A percentile compares a stretch with the other conserved stretches of the same genome.
Conservation (phyloP, 768 basidiomycete species). For the Cystobasidium ongulense region DNA sequence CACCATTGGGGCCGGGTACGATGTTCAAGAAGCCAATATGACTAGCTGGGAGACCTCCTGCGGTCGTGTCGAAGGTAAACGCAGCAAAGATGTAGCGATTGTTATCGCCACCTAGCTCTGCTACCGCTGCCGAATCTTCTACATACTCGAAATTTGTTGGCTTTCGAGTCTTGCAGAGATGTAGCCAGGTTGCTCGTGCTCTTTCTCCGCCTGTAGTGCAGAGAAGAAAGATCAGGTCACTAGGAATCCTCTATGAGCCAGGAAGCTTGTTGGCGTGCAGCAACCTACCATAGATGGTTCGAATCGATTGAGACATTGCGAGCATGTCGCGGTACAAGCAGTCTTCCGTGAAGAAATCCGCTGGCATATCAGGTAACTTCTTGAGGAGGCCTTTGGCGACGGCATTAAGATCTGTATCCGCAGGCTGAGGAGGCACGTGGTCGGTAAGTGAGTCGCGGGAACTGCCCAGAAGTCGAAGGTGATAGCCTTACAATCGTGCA, state of each 20-base stretch:
- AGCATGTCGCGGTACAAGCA: slow-evolving; percentile 5
- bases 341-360: slow-evolving; percentile 14
- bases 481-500: not conserved
- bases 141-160: not conserved
- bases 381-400: not conserved
- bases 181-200: not conserved
- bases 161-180: not conserved
- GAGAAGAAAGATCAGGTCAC: not conserved
- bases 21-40: not conserved
- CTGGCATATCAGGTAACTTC: not conserved
- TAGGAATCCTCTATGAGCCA: not conserved
- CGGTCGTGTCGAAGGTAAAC: not conserved
- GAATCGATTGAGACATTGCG: not conserved
- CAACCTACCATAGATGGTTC: slow-evolving; percentile 3
- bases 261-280: not conserved
- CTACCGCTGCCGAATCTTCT: not conserved
- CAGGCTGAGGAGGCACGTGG: not conserved
- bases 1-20: not conserved
- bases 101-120: not conserved
- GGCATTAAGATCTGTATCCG: not conserved
- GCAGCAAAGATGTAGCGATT: slow-evolving; percentile 2
- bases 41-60: not conserved
- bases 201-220: not conserved
- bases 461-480: not conserved
- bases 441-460: not conserved